These are phyloP conservation scores for Penicillium cinerascens DNA, from an alignment of 495 filamentous ascomycete species.

Conservation along the genomic window DNA sequence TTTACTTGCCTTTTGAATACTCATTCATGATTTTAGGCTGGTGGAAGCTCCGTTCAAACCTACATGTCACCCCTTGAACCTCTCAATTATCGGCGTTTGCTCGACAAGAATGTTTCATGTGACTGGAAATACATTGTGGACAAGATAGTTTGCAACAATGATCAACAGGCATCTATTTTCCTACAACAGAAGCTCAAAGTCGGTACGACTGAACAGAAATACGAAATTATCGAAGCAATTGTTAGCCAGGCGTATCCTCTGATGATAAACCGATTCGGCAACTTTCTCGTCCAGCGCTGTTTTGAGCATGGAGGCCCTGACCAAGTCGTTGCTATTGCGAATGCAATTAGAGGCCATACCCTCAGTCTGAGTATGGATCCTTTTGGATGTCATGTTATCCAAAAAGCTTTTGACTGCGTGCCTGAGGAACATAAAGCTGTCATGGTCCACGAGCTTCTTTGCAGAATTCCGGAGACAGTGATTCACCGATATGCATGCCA, in stretches of 20 bases:
- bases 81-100: conserved; percentile 92
- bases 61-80: conserved; percentile 87
- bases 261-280: conserved; percentile 96
- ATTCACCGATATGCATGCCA: conserved; percentile 98
- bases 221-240: conserved; percentile 94
- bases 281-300: conserved; percentile 96
- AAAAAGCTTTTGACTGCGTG: conserved; percentile 97
- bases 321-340: conserved; percentile 91
- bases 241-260: conserved; percentile 91
- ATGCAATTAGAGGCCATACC: conserved; percentile 92
- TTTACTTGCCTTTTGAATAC: not conserved
- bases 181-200: conserved; percentile 98
- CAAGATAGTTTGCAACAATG: conserved; percentile 98
- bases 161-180: conserved; percentile 98
- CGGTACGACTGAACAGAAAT: conserved; percentile 91
- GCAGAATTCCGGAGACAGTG: conserved; percentile 95
- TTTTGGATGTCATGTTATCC: conserved; percentile 96
- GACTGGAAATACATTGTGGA: conserved; percentile 99
- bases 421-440: conserved; percentile 96
- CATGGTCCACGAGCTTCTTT: conserved; percentile 96
- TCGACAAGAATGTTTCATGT: conserved; percentile 94
- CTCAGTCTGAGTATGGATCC: conserved; percentile 95
- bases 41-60: conserved; percentile 56
- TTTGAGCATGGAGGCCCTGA: conserved; percentile 97
- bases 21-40: conserved; percentile 32